Evolutionary conservation across 2,329 filamentous ascomycete species (phyloP).

Genomic region (Hypoxylon sp.): DNA sequence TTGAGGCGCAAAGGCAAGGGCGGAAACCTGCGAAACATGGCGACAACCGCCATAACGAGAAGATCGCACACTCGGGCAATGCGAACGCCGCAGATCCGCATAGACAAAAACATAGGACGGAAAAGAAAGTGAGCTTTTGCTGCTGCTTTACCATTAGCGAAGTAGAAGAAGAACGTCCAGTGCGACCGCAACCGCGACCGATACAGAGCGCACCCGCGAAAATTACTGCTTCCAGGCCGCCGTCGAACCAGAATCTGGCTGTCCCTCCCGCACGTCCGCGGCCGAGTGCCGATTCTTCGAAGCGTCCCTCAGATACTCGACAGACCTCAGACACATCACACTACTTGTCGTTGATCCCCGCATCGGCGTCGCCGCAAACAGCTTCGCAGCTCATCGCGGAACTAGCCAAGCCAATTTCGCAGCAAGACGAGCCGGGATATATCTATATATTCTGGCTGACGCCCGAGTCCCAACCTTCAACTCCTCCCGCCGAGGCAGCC

Average conservation of each 20-base stretch:
- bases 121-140: slow-evolving; percentile 58
- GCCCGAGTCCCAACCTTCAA: slow-evolving; percentile 68
- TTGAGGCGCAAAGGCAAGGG: slow-evolving; percentile 70
- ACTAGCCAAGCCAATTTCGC: slow-evolving; percentile 79
- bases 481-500: slow-evolving; percentile 70
- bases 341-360: slow-evolving; percentile 77
- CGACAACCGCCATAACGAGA: slow-evolving; percentile 47
- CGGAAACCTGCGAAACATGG: slow-evolving; percentile 42
- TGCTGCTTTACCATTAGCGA: slow-evolving; percentile 67
- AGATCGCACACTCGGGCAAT: slow-evolving; percentile 43
- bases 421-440: slow-evolving; percentile 84
- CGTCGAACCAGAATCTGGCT: slow-evolving; percentile 48
- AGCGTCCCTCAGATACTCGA: slow-evolving; percentile 49
- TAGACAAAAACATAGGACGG: slow-evolving; percentile 48
- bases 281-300: slow-evolving; percentile 46
- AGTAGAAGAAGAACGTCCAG: slow-evolving; percentile 53
- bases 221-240: slow-evolving; percentile 49
- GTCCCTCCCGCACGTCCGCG: slow-evolving; percentile 50
- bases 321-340: slow-evolving; percentile 56
- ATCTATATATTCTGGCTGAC: slow-evolving; percentile 99
- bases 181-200: slow-evolving; percentile 63
- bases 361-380: slow-evolving; percentile 73
- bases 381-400: slow-evolving; percentile 80
- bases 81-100: slow-evolving; percentile 39
- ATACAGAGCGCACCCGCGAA: slow-evolving; percentile 56